Evolutionary conservation across 768 basidiomycete genomes (phyloP), one percentile per base, ranked within the genome.

Genomic region (Pleurotus pulmonarius): DNA sequence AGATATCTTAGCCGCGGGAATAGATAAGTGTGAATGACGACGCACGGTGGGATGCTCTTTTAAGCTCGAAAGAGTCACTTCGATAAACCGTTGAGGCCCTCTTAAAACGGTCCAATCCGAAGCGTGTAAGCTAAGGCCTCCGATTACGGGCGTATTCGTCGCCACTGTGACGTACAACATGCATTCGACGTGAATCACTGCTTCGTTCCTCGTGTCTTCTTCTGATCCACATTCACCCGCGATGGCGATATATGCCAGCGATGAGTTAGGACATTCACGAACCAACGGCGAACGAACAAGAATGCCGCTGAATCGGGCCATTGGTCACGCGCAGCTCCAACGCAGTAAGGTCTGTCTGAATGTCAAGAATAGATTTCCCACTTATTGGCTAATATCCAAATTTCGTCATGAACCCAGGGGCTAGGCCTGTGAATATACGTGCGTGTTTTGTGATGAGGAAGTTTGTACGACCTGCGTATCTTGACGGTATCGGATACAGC

Each of bases 401-500:
- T 41, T 61, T 44, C 71, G 69, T 60, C 67, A 63, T 37, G 78
- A 73, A 7, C 72, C 70, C 58, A 76, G 72, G 7, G 75, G 67
- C 78, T 77, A 80, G 1, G 72, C 69, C 9, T 78, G 78, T 1
- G 75, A 77, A 61, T 75, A 74, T 58, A 80, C 75, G 62, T 73
- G 80, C 0, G 72, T 67, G 29, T 77, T 64, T 60, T 77, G 75
- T 2, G 76, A 68, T 9, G 9, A 3, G 11, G 29, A 34, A 0
- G 72, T 66, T 40, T 61, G 59, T 0, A 59, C 24, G 1, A 72
- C 68, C 4, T 73, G 71, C 11, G 61, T 52, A 3, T 51, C 43
- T 49, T 59, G 22, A 4, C 65, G 67, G 20, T 66, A 65, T 1
- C 65, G 58, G 4, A 63, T 56, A n/a, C 64, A 58, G 3, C 67